These are phyloP conservation scores for Xylaria arbuscula DNA, from an alignment of 2,329 filamentous ascomycete species.

Conservation along the genomic window DNA sequence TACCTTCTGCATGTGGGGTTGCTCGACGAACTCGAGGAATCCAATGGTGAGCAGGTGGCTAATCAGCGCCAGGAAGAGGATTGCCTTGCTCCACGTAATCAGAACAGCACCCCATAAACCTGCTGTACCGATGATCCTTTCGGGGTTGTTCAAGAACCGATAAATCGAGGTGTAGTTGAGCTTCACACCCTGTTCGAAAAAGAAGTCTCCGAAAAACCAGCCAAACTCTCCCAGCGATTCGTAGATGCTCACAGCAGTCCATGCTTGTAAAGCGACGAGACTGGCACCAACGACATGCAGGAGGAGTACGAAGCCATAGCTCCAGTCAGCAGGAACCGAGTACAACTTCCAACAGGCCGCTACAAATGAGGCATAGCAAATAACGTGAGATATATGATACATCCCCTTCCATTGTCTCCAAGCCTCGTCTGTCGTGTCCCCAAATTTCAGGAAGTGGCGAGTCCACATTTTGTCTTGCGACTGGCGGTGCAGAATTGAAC, in stretches of 20 bases:
- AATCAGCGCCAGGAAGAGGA: constrained; percentile 86
- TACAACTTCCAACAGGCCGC: constrained; percentile 98
- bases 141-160: constrained; percentile 96
- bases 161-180: constrained; percentile 98
- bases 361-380: constrained; percentile 90
- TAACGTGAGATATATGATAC: constrained; percentile 90
- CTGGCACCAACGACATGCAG: constrained; percentile 86
- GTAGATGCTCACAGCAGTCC: constrained; percentile 93
- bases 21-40: constrained; percentile 93
- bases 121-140: constrained; percentile 90
- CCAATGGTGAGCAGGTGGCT: constrained; percentile 86
- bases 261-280: constrained; percentile 86
- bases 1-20: constrained; percentile 97
- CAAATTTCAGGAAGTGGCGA: constrained; percentile 96
- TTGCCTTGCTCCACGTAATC: constrained; percentile 87
- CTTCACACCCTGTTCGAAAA: constrained; percentile 89
- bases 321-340: constrained; percentile 84
- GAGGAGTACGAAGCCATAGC: constrained; percentile 83
- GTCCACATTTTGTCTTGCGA: constrained; percentile 95
- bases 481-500: constrained; percentile 84
- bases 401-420: constrained; percentile 98
- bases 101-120: constrained; percentile 96
- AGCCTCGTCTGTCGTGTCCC: constrained; percentile 88
- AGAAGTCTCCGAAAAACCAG: constrained; percentile 99
- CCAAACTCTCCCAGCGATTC: constrained; percentile 97